Conservation (phyloP, 1,284 basidiomycete genomes). For the Phellopilus nigrolimitatus region DNA sequence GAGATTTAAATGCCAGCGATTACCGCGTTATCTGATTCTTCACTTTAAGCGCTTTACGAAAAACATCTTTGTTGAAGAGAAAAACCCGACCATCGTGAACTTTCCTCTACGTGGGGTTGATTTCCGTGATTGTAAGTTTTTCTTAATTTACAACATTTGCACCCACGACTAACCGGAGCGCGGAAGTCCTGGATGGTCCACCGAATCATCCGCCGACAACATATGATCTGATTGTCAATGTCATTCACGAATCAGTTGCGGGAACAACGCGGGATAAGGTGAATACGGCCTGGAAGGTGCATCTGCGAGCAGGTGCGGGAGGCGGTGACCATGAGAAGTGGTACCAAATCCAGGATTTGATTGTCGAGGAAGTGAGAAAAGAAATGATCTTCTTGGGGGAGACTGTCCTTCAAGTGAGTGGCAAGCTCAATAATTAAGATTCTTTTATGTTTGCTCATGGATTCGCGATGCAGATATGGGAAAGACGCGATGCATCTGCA, state of each 20-base stretch:
- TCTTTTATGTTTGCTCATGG: slow-evolving; percentile 15
- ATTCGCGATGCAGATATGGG: slow-evolving; percentile 57
- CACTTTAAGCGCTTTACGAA: slow-evolving; percentile 99
- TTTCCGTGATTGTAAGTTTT: slow-evolving; percentile 76
- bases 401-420: slow-evolving; percentile 82
- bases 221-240: slow-evolving; percentile 95
- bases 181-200: slow-evolving; percentile 71
- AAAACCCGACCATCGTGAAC: slow-evolving; percentile 98
- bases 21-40: slow-evolving; percentile 91
- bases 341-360: slow-evolving; percentile 96
- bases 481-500: slow-evolving; percentile 35
- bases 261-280: slow-evolving; percentile 89
- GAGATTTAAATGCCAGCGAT: slow-evolving; percentile 81
- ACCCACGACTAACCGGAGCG: slow-evolving; percentile 21
- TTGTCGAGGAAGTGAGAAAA: slow-evolving; percentile 91
- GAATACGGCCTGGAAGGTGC: slow-evolving; percentile 88
- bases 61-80: slow-evolving; percentile 96
- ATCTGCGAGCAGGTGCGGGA: slow-evolving; percentile 74
- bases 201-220: slow-evolving; percentile 55
- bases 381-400: slow-evolving; percentile 99
- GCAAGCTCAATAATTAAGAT: not conserved
- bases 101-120: slow-evolving; percentile 93
- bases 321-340: slow-evolving; percentile 87
- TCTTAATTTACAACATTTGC: slow-evolving; percentile 19
- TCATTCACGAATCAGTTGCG: slow-evolving; percentile 91